Evolutionary conservation across 257 asterid species (phyloP).

Genomic region (Solanum arcanum): DNA sequence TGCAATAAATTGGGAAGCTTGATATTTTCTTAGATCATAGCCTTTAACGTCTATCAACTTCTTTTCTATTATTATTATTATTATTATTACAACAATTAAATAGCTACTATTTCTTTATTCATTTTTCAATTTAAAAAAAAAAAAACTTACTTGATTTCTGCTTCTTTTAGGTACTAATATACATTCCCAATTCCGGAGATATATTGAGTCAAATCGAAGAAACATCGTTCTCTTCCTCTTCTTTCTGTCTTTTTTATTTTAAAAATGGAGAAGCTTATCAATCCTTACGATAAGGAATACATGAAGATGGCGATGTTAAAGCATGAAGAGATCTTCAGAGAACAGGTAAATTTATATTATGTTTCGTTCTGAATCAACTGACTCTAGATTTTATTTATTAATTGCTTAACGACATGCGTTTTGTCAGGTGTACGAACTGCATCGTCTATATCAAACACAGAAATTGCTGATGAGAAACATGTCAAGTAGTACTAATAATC

Average conservation of each 20-base stretch:
- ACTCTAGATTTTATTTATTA: not conserved
- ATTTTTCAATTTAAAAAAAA: not conserved
- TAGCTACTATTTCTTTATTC: not conserved
- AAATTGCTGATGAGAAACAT: constrained; percentile 61
- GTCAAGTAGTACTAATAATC: constrained; percentile 3
- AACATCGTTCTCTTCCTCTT: not conserved
- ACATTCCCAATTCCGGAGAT: not conserved
- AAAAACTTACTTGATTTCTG: not conserved
- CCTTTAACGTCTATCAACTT: not conserved
- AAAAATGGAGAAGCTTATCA: constrained; percentile 59
- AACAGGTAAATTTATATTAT: constrained; percentile 47
- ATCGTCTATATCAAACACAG: constrained; percentile 72
- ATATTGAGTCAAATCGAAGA: not conserved
- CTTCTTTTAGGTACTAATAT: not conserved
- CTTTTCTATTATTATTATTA: not conserved
- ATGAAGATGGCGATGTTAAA: constrained; percentile 89
- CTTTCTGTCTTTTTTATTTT: not conserved
- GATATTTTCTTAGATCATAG: not conserved
- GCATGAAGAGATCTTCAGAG: constrained; percentile 87
- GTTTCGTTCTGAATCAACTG: not conserved
- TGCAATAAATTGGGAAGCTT: not conserved
- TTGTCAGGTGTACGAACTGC: constrained; percentile 71
- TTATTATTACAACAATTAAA: not conserved
- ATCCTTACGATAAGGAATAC: constrained; percentile 56
- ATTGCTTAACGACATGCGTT: not conserved